Base-by-base conservation (phyloP, 2,329 filamentous ascomycete genomes). In the Cryphonectria radicalis region DNA sequence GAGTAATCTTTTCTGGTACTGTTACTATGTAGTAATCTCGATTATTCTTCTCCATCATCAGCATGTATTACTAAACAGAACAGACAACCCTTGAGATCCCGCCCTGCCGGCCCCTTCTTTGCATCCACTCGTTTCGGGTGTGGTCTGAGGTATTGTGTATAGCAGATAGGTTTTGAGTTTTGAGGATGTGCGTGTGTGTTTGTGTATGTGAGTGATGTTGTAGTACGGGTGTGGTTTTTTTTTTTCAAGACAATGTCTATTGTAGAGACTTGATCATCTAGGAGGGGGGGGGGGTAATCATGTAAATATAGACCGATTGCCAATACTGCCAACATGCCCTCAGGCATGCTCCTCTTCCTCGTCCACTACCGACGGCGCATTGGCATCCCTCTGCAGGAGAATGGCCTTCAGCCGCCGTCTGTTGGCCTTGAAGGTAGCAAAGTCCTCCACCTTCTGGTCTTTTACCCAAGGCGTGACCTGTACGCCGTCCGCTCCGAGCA, bases 401-500 rank as follows among this genome's bases (percentile, higher is more conserved):
- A 88, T 75, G 59, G 81, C 80, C 74, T 81, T 82, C 19, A 89
- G 76, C 74, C 81, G 83, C 68, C 81, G 79, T 63, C 81, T 79
- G 50, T 87, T 85, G 57, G 80, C 80, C 73, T 80, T 82, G 76
- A 79, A 82, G 3, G 86, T 85, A 22, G 81, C 76, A 0, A 82
- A 76, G 69, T 84, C 84, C 75, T 90, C 87, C n/a, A 86, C 72
- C 68, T 81, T 74, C 77, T 90, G 87, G 37, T 83, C 79, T n/a
- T 77, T 77, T 28, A 91, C 79, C 17, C 86, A 89, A 0, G 89
- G 88, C 7, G 89, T 91, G 46, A 91, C 84, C 77, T 90, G 88
- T 4, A 82, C 80, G 19, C 88, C 89, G 19, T 84, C 73, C 43
- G 79, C 76, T 68, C 89, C 86, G 67, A 85, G 84, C 0, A 91